phyloP scores from a whole-genome alignment of 1,284 basidiomycete genomes.

The Cryptococcus sp. region DNA sequence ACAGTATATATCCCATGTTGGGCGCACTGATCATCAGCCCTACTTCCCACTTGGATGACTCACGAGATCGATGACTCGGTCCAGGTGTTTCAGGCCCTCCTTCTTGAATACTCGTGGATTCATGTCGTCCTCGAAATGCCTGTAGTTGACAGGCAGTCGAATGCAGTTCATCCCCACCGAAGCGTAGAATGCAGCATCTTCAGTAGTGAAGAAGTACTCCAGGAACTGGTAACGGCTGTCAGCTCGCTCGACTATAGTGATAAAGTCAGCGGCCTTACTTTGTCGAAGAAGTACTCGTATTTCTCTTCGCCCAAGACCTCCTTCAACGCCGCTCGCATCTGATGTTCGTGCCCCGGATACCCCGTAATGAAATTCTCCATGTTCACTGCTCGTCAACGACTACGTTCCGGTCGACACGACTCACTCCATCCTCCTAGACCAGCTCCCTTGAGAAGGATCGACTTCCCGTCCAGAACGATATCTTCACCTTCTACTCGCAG shows the following conservation, averaged over 20 bases:
- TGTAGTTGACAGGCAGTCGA: constrained; percentile 55
- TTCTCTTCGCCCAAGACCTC: constrained; percentile 67
- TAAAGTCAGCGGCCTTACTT: constrained; percentile 55
- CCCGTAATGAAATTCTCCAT: constrained; percentile 54
- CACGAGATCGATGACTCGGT: constrained; percentile 46
- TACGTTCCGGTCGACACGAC: constrained; percentile 5
- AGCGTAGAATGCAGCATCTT: constrained; percentile 71
- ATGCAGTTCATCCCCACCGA: constrained; percentile 69
- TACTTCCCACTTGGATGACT: constrained; percentile 5
- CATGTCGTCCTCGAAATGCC: constrained; percentile 50
- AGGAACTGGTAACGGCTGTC: constrained; percentile 57
- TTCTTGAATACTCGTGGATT: constrained; percentile 49
- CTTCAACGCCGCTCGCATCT: constrained; percentile 68
- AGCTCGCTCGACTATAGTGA: constrained; percentile 34
- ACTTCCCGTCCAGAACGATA: constrained; percentile 30
- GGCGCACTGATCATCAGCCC: constrained; percentile 31
- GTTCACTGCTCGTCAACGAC: constrained; percentile 34
- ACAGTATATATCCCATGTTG: constrained; percentile 51
- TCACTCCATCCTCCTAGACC: constrained; percentile 51
- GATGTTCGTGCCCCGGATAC: constrained; percentile 51
- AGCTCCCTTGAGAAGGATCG: constrained; percentile 37
- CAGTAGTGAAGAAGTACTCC: constrained; percentile 68
- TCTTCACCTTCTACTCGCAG: constrained; percentile 17
- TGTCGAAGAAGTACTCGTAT: constrained; percentile 75
- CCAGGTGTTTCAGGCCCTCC: constrained; percentile 49